Evolutionary conservation across 352 stramenopile genomes (phyloP), one percentile per base, ranked within the genome.

Genomic region (Phytophthora lateralis): DNA sequence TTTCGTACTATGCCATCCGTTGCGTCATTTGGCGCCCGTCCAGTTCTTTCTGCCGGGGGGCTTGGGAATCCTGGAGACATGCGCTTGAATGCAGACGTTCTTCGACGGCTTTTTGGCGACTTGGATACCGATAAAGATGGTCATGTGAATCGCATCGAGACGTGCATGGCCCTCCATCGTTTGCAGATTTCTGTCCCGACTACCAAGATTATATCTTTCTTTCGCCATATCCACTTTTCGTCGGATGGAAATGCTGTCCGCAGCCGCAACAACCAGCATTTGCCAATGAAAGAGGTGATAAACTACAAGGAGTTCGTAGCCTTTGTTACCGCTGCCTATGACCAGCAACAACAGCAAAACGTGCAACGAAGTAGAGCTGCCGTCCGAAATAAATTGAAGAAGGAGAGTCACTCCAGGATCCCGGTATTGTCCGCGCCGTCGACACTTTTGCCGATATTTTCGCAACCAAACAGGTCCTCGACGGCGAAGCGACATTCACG

Each of bases 31-130:
- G 81, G 75, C 14, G 72, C 73, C 0, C 71, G 55, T 0, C 49
- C 63, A 0, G 49, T 71, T 21, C 26, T 64, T 24, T 70, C 60
- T 15, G 45, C 34, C 17, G 42, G 34, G 11, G 56, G 49, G 14
- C 29, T 64, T 2, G 63, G 57, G 44, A 37, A 54, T n/a, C n/a
- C 15, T 46, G 47, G 55, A 26, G 20, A 49, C 10, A 58, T 24
- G n/a, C 35, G 52, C 14, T 63, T 89, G 4, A 86, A 88, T 18
- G 56, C 58, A 3, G 76, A 89, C 42, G 69, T 92, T 8, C 56
- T 95, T 38, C 80, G 85, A 1, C 75, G 84, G 2, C 80, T 95
- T n/a, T 95, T 95, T 49, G 89, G 69, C 34, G 82, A 92, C 47
- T 55, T 95, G 39, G 85, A 95, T 50, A 51, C 57, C 0, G 76